Evolutionary conservation across 163 green algal genomes (phyloP).

Genomic region (Chlamydomonas reinhardtii): DNA sequence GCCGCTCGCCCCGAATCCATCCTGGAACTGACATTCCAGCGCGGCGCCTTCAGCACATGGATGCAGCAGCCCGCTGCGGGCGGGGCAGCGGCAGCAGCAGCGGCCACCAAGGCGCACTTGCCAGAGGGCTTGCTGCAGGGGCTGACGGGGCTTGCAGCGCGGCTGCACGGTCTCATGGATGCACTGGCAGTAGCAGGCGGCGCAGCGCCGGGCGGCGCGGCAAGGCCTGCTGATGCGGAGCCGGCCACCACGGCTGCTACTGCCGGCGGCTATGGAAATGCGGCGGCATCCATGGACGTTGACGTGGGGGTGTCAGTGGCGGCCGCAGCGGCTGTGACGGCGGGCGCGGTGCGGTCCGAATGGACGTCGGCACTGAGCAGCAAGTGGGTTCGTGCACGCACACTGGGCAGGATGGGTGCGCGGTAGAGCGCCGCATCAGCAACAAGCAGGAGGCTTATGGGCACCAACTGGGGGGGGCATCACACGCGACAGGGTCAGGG

Average conservation of each 20-base stretch:
- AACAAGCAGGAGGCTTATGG: no score
- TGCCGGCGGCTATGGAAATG: no score
- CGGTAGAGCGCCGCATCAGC: no score
- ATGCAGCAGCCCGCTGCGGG: not conserved
- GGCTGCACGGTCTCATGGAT: not conserved
- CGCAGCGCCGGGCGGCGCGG: not conserved
- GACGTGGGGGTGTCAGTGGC: no score
- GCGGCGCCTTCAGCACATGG: conserved; percentile 13
- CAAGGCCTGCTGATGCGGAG: not conserved
- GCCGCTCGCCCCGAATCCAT: conserved; percentile 9
- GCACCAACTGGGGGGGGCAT: no score
- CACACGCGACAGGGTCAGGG: no score
- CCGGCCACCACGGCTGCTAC: no score
- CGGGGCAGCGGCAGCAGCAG: not conserved
- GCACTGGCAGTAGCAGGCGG: not conserved
- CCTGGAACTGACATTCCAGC: conserved; percentile 8
- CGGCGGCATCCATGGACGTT: not conserved
- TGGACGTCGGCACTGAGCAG: conserved; percentile 35
- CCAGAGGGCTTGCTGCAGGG: not conserved
- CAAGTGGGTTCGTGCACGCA: conserved; percentile 34
- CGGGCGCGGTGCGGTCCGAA: not conserved
- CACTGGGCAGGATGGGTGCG: no score
- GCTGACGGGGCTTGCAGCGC: not conserved
- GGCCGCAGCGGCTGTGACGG: not conserved
- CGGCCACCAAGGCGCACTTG: not conserved